phyloP scores from a whole-genome alignment of 805 yeast species.

The Candida boidinii region DNA sequence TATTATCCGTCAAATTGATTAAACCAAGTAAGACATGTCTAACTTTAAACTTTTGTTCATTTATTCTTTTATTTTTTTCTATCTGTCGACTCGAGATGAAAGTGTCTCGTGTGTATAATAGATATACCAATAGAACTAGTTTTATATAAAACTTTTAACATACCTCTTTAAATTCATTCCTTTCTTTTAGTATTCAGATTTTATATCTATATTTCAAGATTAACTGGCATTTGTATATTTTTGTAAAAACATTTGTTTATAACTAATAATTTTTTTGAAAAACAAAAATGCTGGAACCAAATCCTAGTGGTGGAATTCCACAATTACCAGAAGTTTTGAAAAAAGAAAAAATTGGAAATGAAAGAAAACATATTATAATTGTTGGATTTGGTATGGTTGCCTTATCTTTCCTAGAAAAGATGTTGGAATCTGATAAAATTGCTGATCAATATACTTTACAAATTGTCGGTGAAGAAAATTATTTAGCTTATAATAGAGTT shows the following conservation, averaged over 20 bases:
- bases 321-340: slow-evolving; percentile 11
- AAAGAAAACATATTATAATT: slow-evolving; percentile 18
- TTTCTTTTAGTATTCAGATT: too few species aligned
- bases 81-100: too few species aligned
- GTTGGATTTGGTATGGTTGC: slow-evolving; percentile 31
- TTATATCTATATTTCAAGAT: neutral
- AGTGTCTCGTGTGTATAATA: too few species aligned
- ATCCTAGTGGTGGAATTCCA: slow-evolving; percentile 7
- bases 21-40: too few species aligned
- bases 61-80: too few species aligned
- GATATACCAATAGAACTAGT: too few species aligned
- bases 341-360: neutral
- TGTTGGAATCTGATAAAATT: slow-evolving; percentile 23
- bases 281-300: neutral
- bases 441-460: slow-evolving; percentile 18
- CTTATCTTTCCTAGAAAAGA: slow-evolving; percentile 25
- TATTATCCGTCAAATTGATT: too few species aligned
- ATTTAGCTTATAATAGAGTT: slow-evolving; percentile 28
- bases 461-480: slow-evolving; percentile 27
- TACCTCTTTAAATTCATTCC: neutral
- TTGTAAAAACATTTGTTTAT: neutral
- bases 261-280: neutral
- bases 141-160: too few species aligned
- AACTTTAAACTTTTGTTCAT: too few species aligned
- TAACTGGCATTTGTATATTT: neutral